Conservation (phyloP, 75 land plant genomes). For the Isoetes taiwanensis region DNA sequence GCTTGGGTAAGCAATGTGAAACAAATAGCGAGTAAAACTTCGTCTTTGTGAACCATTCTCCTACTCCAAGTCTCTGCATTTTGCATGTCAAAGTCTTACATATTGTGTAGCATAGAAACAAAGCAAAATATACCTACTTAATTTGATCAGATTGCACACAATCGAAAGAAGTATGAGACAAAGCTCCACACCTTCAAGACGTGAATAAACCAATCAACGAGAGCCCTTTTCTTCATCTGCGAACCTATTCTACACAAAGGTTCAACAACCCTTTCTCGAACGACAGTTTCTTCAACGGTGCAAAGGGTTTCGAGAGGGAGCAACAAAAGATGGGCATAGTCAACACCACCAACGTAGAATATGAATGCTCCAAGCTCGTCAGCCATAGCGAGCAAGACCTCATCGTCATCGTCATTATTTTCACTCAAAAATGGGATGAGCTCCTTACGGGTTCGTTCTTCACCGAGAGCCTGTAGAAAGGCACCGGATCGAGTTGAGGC, state of each 20-base stretch:
- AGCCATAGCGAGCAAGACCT: slow-evolving; percentile 91
- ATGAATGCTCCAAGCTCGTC: slow-evolving; percentile 90
- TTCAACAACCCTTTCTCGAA: slow-evolving; percentile 86
- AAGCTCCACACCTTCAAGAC: slow-evolving; percentile 52
- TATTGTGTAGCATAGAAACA: no score
- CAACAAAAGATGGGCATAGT: slow-evolving; percentile 76
- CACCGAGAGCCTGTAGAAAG: slow-evolving; percentile 89
- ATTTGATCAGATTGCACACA: no score
- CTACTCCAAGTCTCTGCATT: no score
- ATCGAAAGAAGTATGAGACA: not conserved
- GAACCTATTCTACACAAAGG: slow-evolving; percentile 78
- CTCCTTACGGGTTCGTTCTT: slow-evolving; percentile 85
- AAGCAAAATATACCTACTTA: no score
- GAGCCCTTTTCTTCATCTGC: slow-evolving; percentile 75
- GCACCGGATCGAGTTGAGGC: slow-evolving; percentile 80
- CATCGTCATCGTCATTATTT: slow-evolving; percentile 92
- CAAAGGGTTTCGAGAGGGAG: slow-evolving; percentile 87
- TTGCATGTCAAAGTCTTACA: no score
- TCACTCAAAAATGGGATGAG: slow-evolving; percentile 88
- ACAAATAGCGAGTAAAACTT: no score
- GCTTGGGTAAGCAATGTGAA: no score
- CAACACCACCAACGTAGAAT: slow-evolving; percentile 90
- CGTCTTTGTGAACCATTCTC: no score
- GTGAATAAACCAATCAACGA: slow-evolving; percentile 86
- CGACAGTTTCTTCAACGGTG: slow-evolving; percentile 91